phyloP scores from a whole-genome alignment of 2,329 filamentous ascomycete species.

The Ophiostoma tasmaniense region DNA sequence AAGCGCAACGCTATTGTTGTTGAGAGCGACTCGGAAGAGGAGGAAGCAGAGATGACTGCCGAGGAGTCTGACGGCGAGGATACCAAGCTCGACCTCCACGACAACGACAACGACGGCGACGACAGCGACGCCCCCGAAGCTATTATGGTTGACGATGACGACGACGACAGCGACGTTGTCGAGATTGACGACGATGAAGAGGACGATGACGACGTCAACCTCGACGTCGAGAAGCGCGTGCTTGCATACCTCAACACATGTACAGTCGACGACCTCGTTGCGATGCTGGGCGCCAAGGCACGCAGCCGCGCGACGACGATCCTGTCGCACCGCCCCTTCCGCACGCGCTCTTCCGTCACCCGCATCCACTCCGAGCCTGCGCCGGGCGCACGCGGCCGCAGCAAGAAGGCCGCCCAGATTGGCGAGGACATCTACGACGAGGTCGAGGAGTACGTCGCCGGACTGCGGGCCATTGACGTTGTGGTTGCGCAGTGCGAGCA shows the following conservation, averaged over 20 bases:
- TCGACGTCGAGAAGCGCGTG: constrained; percentile 36
- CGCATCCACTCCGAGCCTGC: constrained; percentile 48
- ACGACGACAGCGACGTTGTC: constrained; percentile 28
- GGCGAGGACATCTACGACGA: constrained; percentile 45
- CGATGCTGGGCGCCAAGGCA: constrained; percentile 64
- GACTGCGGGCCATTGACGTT: constrained; percentile 74
- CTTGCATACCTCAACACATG: constrained; percentile 79
- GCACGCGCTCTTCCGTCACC: constrained; percentile 54
- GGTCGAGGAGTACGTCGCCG: constrained; percentile 63
- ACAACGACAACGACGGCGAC: constrained; percentile 27
- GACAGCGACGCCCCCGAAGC: constrained; percentile 20
- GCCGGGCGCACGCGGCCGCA: constrained; percentile 24
- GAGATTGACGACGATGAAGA: constrained; percentile 27
- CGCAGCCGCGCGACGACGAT: constrained; percentile 61
- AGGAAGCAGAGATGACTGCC: constrained; percentile 25
- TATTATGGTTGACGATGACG: constrained; percentile 19
- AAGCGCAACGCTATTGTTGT: background rate
- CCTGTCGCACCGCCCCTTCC: constrained; percentile 67
- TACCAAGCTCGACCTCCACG: constrained; percentile 26
- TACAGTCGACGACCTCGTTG: constrained; percentile 64
- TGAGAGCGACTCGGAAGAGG: constrained; percentile 18
- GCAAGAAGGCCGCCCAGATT: constrained; percentile 39
- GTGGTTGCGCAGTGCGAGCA: constrained; percentile 69
- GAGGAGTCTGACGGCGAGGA: constrained; percentile 26
- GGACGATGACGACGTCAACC: constrained; percentile 21